These are phyloP conservation scores for Kappamyces sp. DNA, from an alignment of 192 early-diverging fungal species.

Conservation along the genomic window DNA sequence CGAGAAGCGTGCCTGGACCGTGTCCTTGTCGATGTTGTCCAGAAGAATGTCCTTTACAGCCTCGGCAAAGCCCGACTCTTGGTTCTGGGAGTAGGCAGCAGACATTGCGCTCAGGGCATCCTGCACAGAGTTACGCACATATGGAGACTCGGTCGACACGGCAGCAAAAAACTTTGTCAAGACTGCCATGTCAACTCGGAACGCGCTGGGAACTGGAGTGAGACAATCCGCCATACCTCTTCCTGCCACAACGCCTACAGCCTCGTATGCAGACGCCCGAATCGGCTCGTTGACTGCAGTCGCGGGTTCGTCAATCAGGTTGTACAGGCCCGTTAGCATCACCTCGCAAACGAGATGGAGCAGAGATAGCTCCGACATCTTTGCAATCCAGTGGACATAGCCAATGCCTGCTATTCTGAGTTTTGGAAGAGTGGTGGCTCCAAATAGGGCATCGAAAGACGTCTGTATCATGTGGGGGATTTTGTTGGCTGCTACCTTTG, in stretches of 20 bases:
- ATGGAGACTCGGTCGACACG: conserved; percentile 52
- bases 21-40: conserved; percentile 40
- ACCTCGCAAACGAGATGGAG: conserved; percentile 52
- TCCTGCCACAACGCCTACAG: conserved; percentile 68
- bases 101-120: conserved; percentile 74
- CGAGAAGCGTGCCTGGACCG: conserved; percentile 38
- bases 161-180: conserved; percentile 66
- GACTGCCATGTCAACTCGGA: conserved; percentile 56
- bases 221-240: conserved; percentile 41
- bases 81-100: conserved; percentile 44
- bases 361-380: conserved; percentile 51
- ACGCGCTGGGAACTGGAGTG: conserved; percentile 58
- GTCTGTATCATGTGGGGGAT: conserved; percentile 68
- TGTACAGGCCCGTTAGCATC: conserved; percentile 64
- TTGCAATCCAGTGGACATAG: conserved; percentile 85
- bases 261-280: conserved; percentile 80
- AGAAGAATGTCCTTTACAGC: conserved; percentile 28
- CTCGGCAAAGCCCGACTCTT: background rate
- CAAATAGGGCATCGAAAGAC: conserved; percentile 75
- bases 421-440: conserved; percentile 55
- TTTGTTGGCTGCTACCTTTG: conserved; percentile 59
- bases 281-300: conserved; percentile 53
- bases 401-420: conserved; percentile 68
- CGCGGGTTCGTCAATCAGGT: conserved; percentile 45
- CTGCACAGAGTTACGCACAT: conserved; percentile 71